Percentiles rank a stretch among this genome's conserved stretches.
Conservation (phyloP, 2,329 filamentous ascomycete genomes). For the Davidsoniella virescens region DNA sequence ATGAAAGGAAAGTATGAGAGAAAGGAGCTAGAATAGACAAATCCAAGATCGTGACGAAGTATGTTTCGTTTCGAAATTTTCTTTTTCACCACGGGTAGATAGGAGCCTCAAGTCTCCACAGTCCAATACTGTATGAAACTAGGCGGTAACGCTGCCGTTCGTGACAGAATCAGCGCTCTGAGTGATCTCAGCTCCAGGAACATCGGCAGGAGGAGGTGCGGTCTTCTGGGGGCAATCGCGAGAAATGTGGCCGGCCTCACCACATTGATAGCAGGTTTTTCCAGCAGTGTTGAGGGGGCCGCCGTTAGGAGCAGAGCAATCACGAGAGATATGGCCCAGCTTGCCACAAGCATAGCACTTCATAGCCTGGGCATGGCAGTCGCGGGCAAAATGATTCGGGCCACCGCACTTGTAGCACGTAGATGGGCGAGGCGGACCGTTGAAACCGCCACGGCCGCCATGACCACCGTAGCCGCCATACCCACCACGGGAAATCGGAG, state of each 20-base stretch:
- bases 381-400: conserved; percentile 94
- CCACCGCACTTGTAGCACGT: conserved; percentile 65
- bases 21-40: background rate
- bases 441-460: conserved; percentile 53
- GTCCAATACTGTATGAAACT: background rate
- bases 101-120: background rate
- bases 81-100: no score
- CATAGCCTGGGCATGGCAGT: conserved; percentile 97
- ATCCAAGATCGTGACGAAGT: no score
- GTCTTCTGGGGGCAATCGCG: conserved; percentile 76
- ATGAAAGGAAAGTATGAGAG: background rate
- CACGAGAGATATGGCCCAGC: conserved; percentile 78
- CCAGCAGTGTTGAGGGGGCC: conserved; percentile 88
- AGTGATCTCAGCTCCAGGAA: conserved; percentile 27
- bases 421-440: conserved; percentile 40
- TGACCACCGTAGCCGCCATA: conserved; percentile 33
- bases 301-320: conserved; percentile 94
- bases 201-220: conserved; percentile 15
- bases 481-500: conserved; percentile 50
- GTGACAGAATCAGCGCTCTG: conserved; percentile 24
- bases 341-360: conserved; percentile 97
- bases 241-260: conserved; percentile 89
- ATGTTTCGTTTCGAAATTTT: background rate
- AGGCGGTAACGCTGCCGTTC: no score
- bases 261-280: conserved; percentile 98